Percentiles rank a stretch among this genome's conserved stretches.
Conservation (phyloP, 2,329 filamentous ascomycete species). For the Penicillium sp. region DNA sequence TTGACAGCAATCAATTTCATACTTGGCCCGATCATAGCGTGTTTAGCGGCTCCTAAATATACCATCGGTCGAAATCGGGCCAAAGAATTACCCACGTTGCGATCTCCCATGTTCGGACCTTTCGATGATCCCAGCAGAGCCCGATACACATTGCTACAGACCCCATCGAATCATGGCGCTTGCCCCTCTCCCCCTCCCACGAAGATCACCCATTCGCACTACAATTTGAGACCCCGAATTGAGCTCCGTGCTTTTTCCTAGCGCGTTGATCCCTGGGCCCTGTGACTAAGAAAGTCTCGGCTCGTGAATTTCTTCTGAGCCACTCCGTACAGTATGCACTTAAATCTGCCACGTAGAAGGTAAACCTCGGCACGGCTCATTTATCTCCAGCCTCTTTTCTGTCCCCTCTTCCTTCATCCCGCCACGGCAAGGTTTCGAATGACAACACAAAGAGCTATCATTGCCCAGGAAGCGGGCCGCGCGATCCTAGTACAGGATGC, state of each 20-base stretch:
- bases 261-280: neutral
- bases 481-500: conserved; percentile 12
- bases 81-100: neutral
- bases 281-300: neutral
- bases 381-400: neutral
- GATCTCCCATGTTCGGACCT: conserved; percentile 1
- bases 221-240: conserved; percentile 6
- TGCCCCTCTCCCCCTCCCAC: conserved; percentile 6
- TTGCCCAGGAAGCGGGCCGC: conserved; percentile 18
- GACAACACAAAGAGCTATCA: conserved; percentile 21
- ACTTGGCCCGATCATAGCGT: neutral
- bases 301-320: neutral
- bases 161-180: neutral
- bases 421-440: neutral
- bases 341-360: neutral
- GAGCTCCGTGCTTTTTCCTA: neutral
- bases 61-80: conserved; percentile 2
- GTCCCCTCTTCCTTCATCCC: neutral
- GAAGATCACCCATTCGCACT: conserved; percentile 8
- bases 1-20: neutral
- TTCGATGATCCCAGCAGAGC: conserved; percentile 3
- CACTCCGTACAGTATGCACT: no score
- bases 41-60: neutral
- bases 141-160: neutral
- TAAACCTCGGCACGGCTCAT: neutral